Conservation (phyloP, 768 basidiomycete species). For the Rubroboletus pulcherrimus region DNA sequence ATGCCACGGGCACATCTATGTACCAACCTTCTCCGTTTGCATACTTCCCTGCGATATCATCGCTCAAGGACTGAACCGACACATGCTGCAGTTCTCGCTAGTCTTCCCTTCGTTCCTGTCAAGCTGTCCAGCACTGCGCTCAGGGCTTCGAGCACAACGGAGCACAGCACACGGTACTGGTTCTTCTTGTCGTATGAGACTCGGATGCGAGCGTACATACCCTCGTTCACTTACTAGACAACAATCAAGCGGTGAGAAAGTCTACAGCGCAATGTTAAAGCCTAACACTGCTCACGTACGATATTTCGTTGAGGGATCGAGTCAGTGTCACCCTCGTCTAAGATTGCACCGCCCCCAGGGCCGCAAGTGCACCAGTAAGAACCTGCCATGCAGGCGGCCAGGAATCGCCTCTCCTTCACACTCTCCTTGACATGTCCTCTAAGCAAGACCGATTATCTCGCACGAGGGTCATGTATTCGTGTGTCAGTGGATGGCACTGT, state of each 20-base stretch:
- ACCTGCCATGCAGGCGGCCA: background rate
- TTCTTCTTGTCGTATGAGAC: constrained; percentile 1
- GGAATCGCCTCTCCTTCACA: constrained; percentile 2
- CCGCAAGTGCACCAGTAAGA: background rate
- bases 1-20: constrained; percentile 17
- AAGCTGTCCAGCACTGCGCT: background rate
- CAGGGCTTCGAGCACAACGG: background rate
- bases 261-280: constrained; percentile 12
- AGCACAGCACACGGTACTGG: background rate
- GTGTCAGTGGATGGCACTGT: constrained; percentile 2
- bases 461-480: background rate
- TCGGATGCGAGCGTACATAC: background rate
- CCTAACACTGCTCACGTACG: constrained; percentile 3
- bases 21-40: constrained; percentile 20
- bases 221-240: background rate
- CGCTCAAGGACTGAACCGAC: constrained; percentile 16
- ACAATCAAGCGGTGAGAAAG: constrained; percentile 20
- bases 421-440: background rate
- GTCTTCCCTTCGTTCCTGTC: constrained; percentile 18
- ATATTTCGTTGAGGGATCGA: background rate
- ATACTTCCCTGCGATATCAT: constrained; percentile 28
- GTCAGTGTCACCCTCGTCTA: background rate
- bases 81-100: constrained; percentile 8
- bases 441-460: background rate
- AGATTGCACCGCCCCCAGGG: background rate